Conservation (phyloP, 164 flowering plant species). For the Malania oleifera region DNA sequence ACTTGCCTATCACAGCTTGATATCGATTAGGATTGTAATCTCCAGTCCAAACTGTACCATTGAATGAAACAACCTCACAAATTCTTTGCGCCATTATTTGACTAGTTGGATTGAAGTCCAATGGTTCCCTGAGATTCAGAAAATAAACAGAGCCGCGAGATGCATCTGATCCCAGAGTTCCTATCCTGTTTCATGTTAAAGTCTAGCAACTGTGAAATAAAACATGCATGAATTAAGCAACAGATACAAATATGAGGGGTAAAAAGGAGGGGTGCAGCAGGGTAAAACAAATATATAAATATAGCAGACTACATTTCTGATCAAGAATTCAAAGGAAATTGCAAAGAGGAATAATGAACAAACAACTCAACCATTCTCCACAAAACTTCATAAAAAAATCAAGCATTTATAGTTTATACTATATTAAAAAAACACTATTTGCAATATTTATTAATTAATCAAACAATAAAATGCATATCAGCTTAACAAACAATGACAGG, state of each 20-base stretch:
- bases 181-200: slow-evolving; percentile 62
- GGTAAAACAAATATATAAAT: too few relatives aligned
- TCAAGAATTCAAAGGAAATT: too few relatives aligned
- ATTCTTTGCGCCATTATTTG: slow-evolving; percentile 20
- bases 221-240: not conserved
- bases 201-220: slow-evolving; percentile 17
- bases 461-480: not conserved
- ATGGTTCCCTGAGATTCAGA: slow-evolving; percentile 43
- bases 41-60: slow-evolving; percentile 76
- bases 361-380: too few relatives aligned
- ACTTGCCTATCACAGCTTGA: slow-evolving; percentile 65
- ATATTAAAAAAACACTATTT: too few relatives aligned
- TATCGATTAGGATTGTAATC: slow-evolving; percentile 45
- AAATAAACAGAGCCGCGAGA: slow-evolving; percentile 55
- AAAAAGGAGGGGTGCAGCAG: not conserved
- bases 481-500: not conserved
- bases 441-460: too few relatives aligned
- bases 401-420: too few relatives aligned
- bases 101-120: slow-evolving; percentile 27
- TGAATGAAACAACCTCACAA: slow-evolving; percentile 35
- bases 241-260: not conserved
- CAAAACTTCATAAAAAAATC: too few relatives aligned
- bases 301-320: too few relatives aligned
- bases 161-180: slow-evolving; percentile 70
- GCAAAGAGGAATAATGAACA: too few relatives aligned